Evolutionary conservation across 2,329 filamentous ascomycete species (phyloP).

Genomic region (Hansfordia pulvinata): DNA sequence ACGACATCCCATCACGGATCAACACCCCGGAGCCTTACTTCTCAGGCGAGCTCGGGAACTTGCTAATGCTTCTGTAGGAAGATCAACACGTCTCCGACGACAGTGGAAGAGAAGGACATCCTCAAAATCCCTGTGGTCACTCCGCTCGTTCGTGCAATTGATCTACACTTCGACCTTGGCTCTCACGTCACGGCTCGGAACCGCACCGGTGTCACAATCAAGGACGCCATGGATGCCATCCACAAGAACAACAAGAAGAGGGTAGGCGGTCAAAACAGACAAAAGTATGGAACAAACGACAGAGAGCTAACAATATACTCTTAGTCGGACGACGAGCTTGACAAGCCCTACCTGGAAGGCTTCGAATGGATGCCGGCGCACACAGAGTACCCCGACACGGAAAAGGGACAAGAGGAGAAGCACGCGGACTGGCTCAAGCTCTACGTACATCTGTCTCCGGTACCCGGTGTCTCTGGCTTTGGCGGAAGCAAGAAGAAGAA

Average conservation of each 20-base stretch:
- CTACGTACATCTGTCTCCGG: constrained; percentile 66
- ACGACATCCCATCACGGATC: constrained; percentile 24
- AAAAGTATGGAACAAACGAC: not conserved
- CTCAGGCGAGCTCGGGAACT: constrained; percentile 3
- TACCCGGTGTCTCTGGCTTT: constrained; percentile 24
- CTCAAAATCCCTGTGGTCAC: constrained; percentile 70
- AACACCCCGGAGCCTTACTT: not conserved
- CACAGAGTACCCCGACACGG: constrained; percentile 6
- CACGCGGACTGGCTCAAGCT: constrained; percentile 83
- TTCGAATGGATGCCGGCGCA: constrained; percentile 64
- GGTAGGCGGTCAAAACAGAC: constrained; percentile 41
- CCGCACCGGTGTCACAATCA: constrained; percentile 89
- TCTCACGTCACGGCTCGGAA: constrained; percentile 83
- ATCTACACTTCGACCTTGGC: constrained; percentile 80
- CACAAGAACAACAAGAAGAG: constrained; percentile 96
- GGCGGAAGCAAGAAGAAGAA: constrained; percentile 52
- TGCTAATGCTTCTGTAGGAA: constrained; percentile 50
- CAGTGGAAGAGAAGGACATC: constrained; percentile 70
- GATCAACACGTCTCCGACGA: constrained; percentile 72
- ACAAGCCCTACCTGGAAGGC: constrained; percentile 74
- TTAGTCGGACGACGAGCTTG: constrained; percentile 83
- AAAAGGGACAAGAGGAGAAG: constrained; percentile 34
- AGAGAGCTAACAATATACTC: not conserved
- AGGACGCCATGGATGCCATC: constrained; percentile 90
- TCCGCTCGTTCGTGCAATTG: constrained; percentile 86